A percentile compares a stretch with the other conserved stretches of the same genome.
Conservation (phyloP, 164 flowering plant species). For the Hamamelis virginiana region DNA sequence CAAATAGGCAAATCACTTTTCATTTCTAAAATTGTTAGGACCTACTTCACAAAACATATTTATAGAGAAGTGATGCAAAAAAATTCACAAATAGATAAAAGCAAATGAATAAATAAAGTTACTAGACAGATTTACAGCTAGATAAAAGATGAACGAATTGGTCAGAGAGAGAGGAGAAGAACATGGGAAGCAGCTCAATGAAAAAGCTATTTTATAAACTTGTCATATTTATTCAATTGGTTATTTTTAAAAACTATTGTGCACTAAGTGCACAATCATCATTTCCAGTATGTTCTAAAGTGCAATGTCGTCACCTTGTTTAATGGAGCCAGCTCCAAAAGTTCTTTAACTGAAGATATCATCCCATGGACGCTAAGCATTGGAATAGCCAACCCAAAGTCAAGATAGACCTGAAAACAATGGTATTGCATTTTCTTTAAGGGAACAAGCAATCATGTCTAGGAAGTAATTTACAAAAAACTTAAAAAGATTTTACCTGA, state of each 20-base stretch:
- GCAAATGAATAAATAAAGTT: too few species aligned
- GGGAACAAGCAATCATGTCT: neutral
- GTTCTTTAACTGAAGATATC: conserved; percentile 82
- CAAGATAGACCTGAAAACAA: conserved; percentile 72
- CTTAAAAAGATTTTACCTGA: conserved; percentile 43
- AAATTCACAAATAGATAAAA: too few species aligned
- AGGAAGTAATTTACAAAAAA: neutral
- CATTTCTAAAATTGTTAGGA: neutral
- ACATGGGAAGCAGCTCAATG: too few species aligned
- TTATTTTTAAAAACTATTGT: neutral
- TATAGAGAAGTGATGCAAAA: too few species aligned
- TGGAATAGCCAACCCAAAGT: conserved; percentile 90
- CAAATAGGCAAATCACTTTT: neutral
- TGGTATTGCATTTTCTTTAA: conserved; percentile 2
- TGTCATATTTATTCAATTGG: neutral
- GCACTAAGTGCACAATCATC: neutral
- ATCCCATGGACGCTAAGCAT: conserved; percentile 91
- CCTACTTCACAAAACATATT: too few species aligned
- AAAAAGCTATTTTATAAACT: neutral
- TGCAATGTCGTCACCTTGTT: conserved; percentile 60
- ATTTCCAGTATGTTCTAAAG: neutral
- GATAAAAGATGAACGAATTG: too few species aligned
- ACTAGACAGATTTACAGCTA: too few species aligned
- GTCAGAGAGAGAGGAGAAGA: too few species aligned
- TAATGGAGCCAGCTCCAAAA: conserved; percentile 81